Evolutionary conservation across 495 filamentous ascomycete genomes (phyloP).

Genomic region (Hypoxylon intermedium): DNA sequence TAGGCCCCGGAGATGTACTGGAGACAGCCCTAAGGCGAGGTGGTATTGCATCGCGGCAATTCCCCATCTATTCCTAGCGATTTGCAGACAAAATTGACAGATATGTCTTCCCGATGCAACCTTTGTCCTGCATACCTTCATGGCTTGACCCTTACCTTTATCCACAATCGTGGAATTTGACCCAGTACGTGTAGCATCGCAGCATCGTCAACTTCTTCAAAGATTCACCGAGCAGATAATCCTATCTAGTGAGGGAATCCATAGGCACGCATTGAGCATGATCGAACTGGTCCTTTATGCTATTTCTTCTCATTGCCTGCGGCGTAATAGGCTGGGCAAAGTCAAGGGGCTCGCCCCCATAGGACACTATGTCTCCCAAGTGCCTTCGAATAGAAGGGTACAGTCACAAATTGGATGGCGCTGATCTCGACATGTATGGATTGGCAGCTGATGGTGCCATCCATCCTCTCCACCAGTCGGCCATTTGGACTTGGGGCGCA

Average conservation of each 20-base stretch:
- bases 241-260: neutral
- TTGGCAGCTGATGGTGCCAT: slow-evolving; percentile 34
- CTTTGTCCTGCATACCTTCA: slow-evolving; percentile 12
- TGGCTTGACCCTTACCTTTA: slow-evolving; percentile 16
- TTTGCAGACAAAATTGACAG: slow-evolving; percentile 1
- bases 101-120: slow-evolving; percentile 14
- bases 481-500: slow-evolving; percentile 31
- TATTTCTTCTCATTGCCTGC: slow-evolving; percentile 18
- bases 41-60: slow-evolving; percentile 15
- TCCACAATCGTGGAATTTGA: slow-evolving; percentile 18
- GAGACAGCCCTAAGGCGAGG: slow-evolving; percentile 17
- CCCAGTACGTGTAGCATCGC: slow-evolving; percentile 17
- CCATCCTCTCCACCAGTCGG: slow-evolving; percentile 18
- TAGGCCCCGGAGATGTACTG: slow-evolving; percentile 11
- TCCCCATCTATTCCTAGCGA: slow-evolving; percentile 4
- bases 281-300: neutral
- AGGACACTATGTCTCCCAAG: neutral
- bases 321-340: slow-evolving; percentile 6
- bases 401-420: slow-evolving; percentile 9
- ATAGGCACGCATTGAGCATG: neutral
- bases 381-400: slow-evolving; percentile 4
- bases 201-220: slow-evolving; percentile 8
- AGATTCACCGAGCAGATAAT: slow-evolving; percentile 5
- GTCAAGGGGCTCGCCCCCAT: slow-evolving; percentile 9
- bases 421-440: slow-evolving; percentile 18